These are phyloP conservation scores for Termitomyces sp. DNA, from an alignment of 1,284 basidiomycete species.

Conservation along the genomic window DNA sequence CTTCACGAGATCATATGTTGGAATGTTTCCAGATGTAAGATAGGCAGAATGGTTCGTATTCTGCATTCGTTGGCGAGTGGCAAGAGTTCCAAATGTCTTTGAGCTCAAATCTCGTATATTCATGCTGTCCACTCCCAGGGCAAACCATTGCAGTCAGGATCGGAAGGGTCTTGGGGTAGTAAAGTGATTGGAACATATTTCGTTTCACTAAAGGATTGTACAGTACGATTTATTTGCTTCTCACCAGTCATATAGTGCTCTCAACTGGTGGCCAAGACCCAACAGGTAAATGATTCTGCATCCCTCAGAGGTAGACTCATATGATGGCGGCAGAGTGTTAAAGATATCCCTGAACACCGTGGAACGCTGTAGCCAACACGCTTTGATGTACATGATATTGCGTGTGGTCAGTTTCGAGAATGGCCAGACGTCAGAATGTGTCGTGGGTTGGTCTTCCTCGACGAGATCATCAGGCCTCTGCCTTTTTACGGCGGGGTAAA, in stretches of 20 bases:
- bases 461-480: background rate
- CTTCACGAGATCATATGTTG: background rate
- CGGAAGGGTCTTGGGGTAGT: background rate
- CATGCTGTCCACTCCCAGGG: too few species aligned
- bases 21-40: background rate
- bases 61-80: background rate
- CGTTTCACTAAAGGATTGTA: background rate
- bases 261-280: background rate
- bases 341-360: background rate
- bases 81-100: background rate
- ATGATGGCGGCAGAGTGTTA: background rate
- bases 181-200: background rate
- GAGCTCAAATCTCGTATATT: background rate
- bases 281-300: background rate
- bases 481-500: background rate
- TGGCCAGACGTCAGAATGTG: background rate
- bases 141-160: background rate
- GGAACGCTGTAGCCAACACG: background rate
- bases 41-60: background rate
- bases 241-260: background rate
- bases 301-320: background rate
- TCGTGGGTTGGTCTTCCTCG: background rate
- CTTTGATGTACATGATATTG: background rate
- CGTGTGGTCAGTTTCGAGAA: background rate
- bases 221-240: background rate